Evolutionary conservation across 495 filamentous ascomycete genomes (phyloP).

Genomic region (Penicillium bialowiezense): DNA sequence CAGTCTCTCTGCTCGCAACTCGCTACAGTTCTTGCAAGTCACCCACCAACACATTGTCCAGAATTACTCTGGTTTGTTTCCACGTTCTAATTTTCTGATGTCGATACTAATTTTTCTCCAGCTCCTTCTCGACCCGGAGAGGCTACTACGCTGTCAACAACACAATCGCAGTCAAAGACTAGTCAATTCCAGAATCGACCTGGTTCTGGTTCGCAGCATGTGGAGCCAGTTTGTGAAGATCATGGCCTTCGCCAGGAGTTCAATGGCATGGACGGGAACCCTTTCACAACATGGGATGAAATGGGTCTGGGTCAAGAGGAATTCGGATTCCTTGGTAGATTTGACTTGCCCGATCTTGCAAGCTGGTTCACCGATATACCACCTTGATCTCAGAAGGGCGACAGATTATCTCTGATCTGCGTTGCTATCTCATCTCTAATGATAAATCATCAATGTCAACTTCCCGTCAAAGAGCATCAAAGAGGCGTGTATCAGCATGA

Average conservation of each 20-base stretch:
- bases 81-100: background rate
- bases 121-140: slow-evolving; percentile 5
- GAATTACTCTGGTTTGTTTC: slow-evolving; percentile 18
- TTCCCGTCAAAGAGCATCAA: slow-evolving; percentile 38
- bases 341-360: slow-evolving; percentile 39
- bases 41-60: slow-evolving; percentile 25
- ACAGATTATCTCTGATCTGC: no score
- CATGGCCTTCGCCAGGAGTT: background rate
- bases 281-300: slow-evolving; percentile 23
- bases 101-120: background rate
- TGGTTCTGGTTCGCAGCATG: background rate
- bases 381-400: background rate
- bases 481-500: slow-evolving; percentile 29
- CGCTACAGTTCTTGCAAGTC: slow-evolving; percentile 31
- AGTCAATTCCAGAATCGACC: background rate
- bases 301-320: slow-evolving; percentile 24
- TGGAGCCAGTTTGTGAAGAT: slow-evolving; percentile 1
- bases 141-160: background rate
- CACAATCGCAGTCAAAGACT: slow-evolving; percentile 5
- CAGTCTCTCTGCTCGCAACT: slow-evolving; percentile 29
- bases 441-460: background rate
- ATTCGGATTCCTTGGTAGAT: slow-evolving; percentile 28
- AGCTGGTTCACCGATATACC: slow-evolving; percentile 32
- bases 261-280: slow-evolving; percentile 8
- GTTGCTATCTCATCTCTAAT: background rate